Evolutionary conservation across 1,139 yeast genomes (phyloP), one percentile per base, ranked within the genome.

Genomic region (Hanseniaspora gamundiae): DNA sequence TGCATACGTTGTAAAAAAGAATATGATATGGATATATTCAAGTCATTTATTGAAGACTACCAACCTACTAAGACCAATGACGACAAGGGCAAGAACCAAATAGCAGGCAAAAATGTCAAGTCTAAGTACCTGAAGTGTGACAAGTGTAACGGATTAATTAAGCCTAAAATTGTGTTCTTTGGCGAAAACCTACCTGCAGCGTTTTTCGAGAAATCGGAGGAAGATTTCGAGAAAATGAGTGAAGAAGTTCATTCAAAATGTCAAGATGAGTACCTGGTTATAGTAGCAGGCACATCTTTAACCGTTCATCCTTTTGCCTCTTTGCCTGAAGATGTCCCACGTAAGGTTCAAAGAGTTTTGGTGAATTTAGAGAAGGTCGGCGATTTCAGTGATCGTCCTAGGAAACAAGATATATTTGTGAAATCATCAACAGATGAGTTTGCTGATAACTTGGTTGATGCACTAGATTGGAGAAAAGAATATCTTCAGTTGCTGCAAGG

Each of bases 91-190:
- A 46, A 45, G 35, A 57, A 54, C 28, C 69, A 71, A 1, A 5
- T 28, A 30, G 3, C 17, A 8, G 17, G 13, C 17, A n/a, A 30
- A 30, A 14, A 30, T n/a, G 17, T 26, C 8, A 26, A 29, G 17
- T 7, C 35, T 70, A 76, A 16, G 7, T 31, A 86, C 87, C 1
- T 22, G 22, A 36, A n/a, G 14, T 36, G 29, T 13, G 39, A 57
- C 63, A 38, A 88, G 96, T 61, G 51, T 50, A 48, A 56, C 7
- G 94, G 95, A 0, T 70, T 76, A 36, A 87, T 91, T 29, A 88
- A 88, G 56, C 98, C 97, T 0, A 93, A 85, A 54, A 91, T 88
- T 51, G 94, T 85, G 0, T 88, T 88, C 55, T 88, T 87, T 64
- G 97, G 97, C 1, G 97, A 88, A 61, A 74, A 79, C 0, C 66